Conservation (phyloP, 257 asterid genomes). For the Solanum habrochaites region DNA sequence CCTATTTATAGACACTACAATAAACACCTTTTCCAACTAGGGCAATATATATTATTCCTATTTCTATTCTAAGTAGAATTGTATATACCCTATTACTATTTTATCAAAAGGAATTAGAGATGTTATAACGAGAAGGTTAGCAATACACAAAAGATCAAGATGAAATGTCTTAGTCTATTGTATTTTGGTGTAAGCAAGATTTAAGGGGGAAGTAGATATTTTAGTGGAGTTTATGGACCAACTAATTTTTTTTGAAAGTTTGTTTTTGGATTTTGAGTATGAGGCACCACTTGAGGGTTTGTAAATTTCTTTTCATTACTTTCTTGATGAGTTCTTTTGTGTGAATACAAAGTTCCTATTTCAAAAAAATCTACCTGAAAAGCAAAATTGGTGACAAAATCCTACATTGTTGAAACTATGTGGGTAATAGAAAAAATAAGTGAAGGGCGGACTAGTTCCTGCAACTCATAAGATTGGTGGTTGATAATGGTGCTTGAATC, state of each 20-base stretch:
- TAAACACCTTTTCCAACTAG: no score
- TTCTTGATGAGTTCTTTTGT: neutral
- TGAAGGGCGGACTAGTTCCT: neutral
- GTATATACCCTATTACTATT: no score
- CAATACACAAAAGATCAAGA: neutral
- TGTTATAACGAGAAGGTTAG: neutral
- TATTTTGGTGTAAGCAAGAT: neutral
- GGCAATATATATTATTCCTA: no score
- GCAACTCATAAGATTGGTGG: neutral
- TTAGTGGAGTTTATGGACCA: neutral
- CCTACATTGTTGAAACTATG: neutral
- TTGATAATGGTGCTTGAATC: neutral
- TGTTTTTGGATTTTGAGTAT: neutral
- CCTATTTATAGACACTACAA: no score
- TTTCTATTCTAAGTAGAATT: no score
- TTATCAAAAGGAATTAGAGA: neutral
- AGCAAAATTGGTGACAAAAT: neutral
- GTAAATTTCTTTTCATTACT: neutral
- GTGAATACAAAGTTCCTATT: neutral
- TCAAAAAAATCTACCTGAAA: neutral
- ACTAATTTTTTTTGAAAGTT: neutral
- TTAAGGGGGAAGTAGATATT: neutral
- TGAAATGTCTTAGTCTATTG: neutral
- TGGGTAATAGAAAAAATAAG: neutral
- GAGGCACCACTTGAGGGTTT: neutral